These are phyloP conservation scores for Plasmodium relictum DNA, from an alignment of 169 alveolate genomes.

Conservation along the genomic window DNA sequence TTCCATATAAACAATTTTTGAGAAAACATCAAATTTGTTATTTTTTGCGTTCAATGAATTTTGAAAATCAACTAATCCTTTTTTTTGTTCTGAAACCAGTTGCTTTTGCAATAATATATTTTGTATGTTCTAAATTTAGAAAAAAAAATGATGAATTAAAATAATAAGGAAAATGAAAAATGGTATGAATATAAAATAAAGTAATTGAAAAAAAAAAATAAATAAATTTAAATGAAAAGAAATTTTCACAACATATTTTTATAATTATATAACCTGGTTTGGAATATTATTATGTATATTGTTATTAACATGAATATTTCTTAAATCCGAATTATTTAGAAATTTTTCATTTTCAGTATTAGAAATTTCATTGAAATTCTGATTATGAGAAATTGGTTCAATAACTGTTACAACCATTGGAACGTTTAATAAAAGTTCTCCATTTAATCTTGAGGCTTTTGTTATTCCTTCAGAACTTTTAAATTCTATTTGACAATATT, in stretches of 20 bases:
- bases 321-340: slow-evolving; percentile 6
- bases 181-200: neutral
- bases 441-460: slow-evolving; percentile 77
- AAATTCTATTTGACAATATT: slow-evolving; percentile 79
- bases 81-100: slow-evolving; percentile 34
- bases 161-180: slow-evolving; percentile 1
- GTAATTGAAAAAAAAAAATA: neutral
- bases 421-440: slow-evolving; percentile 50
- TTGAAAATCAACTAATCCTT: slow-evolving; percentile 66
- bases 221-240: neutral
- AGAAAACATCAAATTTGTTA: slow-evolving; percentile 69
- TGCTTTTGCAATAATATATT: slow-evolving; percentile 26
- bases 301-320: slow-evolving; percentile 3
- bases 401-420: slow-evolving; percentile 79
- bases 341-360: slow-evolving; percentile 16
- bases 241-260: neutral
- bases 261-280: slow-evolving; percentile 20
- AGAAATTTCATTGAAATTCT: slow-evolving; percentile 11
- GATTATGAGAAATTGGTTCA: slow-evolving; percentile 67
- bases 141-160: neutral
- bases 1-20: slow-evolving; percentile 71
- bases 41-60: slow-evolving; percentile 52
- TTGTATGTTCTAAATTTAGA: slow-evolving; percentile 28
- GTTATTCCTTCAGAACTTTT: slow-evolving; percentile 79
- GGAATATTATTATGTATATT: neutral